Base-by-base conservation (phyloP, 2,329 filamentous ascomycete genomes). In the Fusarium tjaetaba region DNA sequence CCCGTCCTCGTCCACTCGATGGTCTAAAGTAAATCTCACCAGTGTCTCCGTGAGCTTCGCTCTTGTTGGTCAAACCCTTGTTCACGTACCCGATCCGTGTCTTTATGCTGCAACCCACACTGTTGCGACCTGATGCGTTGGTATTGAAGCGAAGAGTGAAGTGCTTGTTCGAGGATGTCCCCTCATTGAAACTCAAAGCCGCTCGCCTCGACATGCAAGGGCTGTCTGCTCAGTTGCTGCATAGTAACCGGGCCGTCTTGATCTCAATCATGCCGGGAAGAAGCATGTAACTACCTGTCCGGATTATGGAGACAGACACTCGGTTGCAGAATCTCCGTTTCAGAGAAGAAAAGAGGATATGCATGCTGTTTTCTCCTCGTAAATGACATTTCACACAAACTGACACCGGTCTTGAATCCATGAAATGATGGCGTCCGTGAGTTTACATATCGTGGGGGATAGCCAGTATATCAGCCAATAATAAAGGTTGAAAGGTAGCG, bases 161-260 rank as follows among this genome's bases (percentile, higher is more conserved):
- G 34, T 9, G 14, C 26, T 22, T 60, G 22, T 5, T 52, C 34
- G 14, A 32, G n/a, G 49, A 26, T 10, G 36, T 22, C 13, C 11
- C 46, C 36, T 20, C 16, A 24, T 52, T 43, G 49, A 63, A 61
- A 63, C 71, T 24, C 36, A 28, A 16, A 60, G 24, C 53, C 41
- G 39, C 32, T 61, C 45, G 49, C 42, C 51, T 72, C 41, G 24
- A 65, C 34, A 36, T 51, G 38, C 15, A 38, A 38, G 49, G 55
- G 24, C n/a, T 11, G n/a, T 61, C 48, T 46, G 46, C 36, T 63
- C 14, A 30, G 58, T 48, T 46, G 46, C 41, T 69, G 38, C 48
- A 55, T 46, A 39, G 48, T 39, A 48, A 51, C 61, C 71, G 71
- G 71, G 59, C 71, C 62, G 59, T 70, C 46, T 51, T 51, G 51